phyloP scores from a whole-genome alignment of 805 yeast genomes.

The Metschnikowia baotianmanensis region DNA sequence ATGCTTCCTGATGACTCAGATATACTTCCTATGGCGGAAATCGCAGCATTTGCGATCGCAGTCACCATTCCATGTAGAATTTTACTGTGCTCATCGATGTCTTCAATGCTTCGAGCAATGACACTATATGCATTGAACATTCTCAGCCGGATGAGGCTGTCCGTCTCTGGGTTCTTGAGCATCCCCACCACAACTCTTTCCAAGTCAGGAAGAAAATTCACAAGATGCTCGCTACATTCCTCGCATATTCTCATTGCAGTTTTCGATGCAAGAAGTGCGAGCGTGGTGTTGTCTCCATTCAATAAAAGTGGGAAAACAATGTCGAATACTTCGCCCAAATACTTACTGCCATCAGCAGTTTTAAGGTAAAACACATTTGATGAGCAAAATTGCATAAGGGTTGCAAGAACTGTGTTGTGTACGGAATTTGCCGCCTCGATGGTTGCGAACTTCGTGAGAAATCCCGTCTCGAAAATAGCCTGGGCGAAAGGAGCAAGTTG shows the following conservation, averaged over 20 bases:
- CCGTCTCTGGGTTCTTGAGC: conserved; percentile 40
- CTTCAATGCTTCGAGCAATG: conserved; percentile 52
- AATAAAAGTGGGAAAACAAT: conserved; percentile 44
- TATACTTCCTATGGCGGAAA: conserved; percentile 6
- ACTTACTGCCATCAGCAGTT: conserved; percentile 40
- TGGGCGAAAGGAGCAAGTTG: conserved; percentile 27
- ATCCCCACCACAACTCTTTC: conserved; percentile 47
- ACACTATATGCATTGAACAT: conserved; percentile 62
- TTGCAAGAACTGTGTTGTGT: conserved; percentile 21
- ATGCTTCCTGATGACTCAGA: conserved; percentile 14
- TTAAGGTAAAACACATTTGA: conserved; percentile 60
- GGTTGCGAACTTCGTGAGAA: conserved; percentile 21
- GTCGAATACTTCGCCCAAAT: conserved; percentile 51
- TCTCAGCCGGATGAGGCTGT: conserved; percentile 52
- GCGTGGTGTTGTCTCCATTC: conserved; percentile 35
- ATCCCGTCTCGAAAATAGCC: conserved; percentile 22
- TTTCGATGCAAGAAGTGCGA: conserved; percentile 40
- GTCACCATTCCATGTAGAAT: conserved; percentile 22
- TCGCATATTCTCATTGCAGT: conserved; percentile 61
- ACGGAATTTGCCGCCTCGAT: conserved; percentile 8
- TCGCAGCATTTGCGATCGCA: conserved; percentile 19
- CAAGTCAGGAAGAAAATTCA: conserved; percentile 45
- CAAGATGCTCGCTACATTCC: conserved; percentile 45
- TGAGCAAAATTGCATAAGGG: conserved; percentile 39
- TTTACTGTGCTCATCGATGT: conserved; percentile 37